These are phyloP conservation scores for Sechiopsis laciniata DNA, from an alignment of 306 rosid genomes.

Conservation along the genomic window DNA sequence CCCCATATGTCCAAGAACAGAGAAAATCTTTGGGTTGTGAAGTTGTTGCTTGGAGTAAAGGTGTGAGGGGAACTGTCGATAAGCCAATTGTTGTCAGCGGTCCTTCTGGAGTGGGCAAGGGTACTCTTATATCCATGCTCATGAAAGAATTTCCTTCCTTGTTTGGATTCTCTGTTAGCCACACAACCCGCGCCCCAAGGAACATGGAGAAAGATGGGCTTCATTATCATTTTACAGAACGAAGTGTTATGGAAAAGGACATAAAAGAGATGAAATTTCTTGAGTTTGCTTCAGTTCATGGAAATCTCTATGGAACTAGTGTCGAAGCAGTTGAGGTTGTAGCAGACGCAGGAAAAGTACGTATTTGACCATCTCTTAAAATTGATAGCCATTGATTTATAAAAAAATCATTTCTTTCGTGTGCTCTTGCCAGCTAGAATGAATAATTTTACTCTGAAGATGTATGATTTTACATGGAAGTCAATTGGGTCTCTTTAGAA, in stretches of 20 bases:
- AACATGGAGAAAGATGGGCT: constrained; percentile 75
- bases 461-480: neutral
- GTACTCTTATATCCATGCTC: constrained; percentile 87
- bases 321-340: constrained; percentile 91
- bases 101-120: constrained; percentile 98
- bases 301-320: constrained; percentile 90
- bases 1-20: constrained; percentile 78
- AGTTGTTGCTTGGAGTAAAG: constrained; percentile 97
- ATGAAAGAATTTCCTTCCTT: constrained; percentile 81
- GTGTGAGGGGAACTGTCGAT: constrained; percentile 61
- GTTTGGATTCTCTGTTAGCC: constrained; percentile 99
- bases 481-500: neutral
- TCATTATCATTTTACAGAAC: constrained; percentile 84
- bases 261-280: constrained; percentile 79
- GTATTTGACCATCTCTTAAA: neutral
- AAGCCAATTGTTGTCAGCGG: constrained; percentile 86
- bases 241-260: constrained; percentile 75
- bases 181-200: constrained; percentile 87
- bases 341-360: constrained; percentile 46
- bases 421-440: neutral
- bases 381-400: neutral
- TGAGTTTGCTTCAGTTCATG: constrained; percentile 91
- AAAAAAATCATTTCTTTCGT: no score
- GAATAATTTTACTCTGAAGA: neutral
- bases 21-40: constrained; percentile 47